These are phyloP conservation scores for Ceriops decandra DNA, from an alignment of 345 rosid species.

Conservation along the genomic window DNA sequence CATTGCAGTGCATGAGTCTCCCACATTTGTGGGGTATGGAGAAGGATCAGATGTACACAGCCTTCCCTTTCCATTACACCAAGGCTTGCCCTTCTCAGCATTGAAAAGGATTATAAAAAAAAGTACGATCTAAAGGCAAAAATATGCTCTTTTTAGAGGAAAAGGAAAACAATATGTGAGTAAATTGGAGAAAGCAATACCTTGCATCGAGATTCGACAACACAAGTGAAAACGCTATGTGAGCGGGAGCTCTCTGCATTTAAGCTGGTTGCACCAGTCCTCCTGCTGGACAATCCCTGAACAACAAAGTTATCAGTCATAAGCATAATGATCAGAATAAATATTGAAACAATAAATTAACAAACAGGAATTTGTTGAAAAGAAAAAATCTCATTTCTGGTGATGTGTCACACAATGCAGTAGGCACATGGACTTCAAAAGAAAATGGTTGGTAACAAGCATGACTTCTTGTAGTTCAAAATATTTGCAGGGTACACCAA, in stretches of 20 bases:
- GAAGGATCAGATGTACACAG: too few relatives aligned
- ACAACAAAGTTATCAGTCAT: neutral
- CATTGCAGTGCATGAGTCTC: too few relatives aligned
- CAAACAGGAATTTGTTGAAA: too few relatives aligned
- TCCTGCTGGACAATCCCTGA: slow-evolving; percentile 93
- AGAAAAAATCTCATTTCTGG: too few relatives aligned
- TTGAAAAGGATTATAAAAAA: neutral
- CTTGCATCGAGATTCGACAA: slow-evolving; percentile 96
- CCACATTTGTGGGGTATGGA: too few relatives aligned
- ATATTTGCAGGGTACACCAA: neutral
- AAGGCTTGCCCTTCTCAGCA: neutral
- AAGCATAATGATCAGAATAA: neutral
- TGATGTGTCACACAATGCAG: neutral
- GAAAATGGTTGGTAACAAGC: neutral
- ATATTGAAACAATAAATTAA: neutral
- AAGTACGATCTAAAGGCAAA: neutral
- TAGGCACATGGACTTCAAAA: neutral
- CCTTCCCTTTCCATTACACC: too few relatives aligned
- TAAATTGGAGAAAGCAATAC: slow-evolving; percentile 32
- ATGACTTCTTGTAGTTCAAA: neutral
- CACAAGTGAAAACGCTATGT: slow-evolving; percentile 94
- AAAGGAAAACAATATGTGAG: neutral
- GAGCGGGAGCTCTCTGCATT: slow-evolving; percentile 99
- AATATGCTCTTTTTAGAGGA: neutral
- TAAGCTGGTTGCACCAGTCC: slow-evolving; percentile 92